A percentile compares a stretch with the other conserved stretches of the same genome.
These are phyloP conservation scores for Calocybe gangraenosa DNA, from an alignment of 768 basidiomycete genomes.

Conservation along the genomic window DNA sequence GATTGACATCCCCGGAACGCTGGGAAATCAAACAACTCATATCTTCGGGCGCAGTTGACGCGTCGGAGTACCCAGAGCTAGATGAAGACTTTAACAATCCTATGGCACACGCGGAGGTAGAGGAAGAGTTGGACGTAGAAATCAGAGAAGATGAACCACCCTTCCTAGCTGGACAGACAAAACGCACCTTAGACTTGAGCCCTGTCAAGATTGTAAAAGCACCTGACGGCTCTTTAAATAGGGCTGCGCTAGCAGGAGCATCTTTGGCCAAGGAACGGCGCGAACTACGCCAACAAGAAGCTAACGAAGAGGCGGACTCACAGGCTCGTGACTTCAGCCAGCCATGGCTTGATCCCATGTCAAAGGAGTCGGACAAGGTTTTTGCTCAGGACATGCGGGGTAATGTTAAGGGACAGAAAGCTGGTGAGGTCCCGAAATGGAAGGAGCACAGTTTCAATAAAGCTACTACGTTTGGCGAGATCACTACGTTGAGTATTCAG, in stretches of 20 bases:
- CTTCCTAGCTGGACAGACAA: conserved; percentile 95
- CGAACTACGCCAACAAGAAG: conserved; percentile 91
- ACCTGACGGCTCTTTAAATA: conserved; percentile 94
- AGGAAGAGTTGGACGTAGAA: conserved; percentile 97
- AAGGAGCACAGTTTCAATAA: conserved; percentile 92
- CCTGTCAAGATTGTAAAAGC: conserved; percentile 99
- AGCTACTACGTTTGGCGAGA: conserved; percentile 92
- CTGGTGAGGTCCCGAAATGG: conserved; percentile 84
- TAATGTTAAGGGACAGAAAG: conserved; percentile 76
- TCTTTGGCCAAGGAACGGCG: conserved; percentile 92
- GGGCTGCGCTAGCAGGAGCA: conserved; percentile 92
- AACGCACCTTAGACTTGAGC: conserved; percentile 90
- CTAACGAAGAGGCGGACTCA: conserved; percentile 90
- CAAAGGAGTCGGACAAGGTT: conserved; percentile 75
- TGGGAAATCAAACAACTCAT: conserved; percentile 99
- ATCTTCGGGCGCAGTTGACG: conserved; percentile 87
- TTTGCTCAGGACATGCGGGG: conserved; percentile 94
- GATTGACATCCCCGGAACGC: conserved; percentile 92
- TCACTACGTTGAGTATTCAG: conserved; percentile 84
- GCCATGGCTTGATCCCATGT: conserved; percentile 99
- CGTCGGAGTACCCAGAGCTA: conserved; percentile 91
- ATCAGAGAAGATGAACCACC: conserved; percentile 95
- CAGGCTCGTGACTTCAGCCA: conserved; percentile 92
- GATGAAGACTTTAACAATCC: conserved; percentile 83
- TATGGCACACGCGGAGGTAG: conserved; percentile 77